Evolutionary conservation across 768 basidiomycete genomes (phyloP), one percentile per base, ranked within the genome.

Genomic region (Russula sp.): DNA sequence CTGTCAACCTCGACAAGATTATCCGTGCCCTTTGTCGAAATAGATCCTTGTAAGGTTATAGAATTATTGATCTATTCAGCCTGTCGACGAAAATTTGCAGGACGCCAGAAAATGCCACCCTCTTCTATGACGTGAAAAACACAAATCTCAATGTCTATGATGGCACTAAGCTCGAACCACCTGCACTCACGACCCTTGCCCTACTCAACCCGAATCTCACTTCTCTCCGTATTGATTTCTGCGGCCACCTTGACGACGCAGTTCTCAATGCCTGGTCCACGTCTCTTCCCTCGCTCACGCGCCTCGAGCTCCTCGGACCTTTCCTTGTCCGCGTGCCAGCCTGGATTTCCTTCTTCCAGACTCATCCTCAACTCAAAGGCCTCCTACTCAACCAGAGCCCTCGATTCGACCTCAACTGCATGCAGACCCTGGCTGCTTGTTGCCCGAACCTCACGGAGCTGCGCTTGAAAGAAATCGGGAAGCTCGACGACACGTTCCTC

Each of bases 381-480:
- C 90, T 98, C 74, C 78, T 88, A 45, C 84, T 99, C 69, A 87
- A 80, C 9, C 92, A 95, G 70, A 90, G 88, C 61, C 92, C 93
- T 8, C 84, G 93, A 5, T 94, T 98, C 73, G 85, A 93, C 71
- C 70, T 86, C 4, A 78, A 80, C 11, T 91, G 89, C 70, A 74
- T 89, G 60, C 70, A 77, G 13, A 71, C 80, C 0, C 81, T 97
- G 27, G 80, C 86, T 32, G 57, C 76, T 37, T 66, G 76, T 58
- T 83, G 80, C 57, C 76, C 81, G 27, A 79, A 81, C 54, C 76
- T 98, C 18, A 79, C 74, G n/a, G 84, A 86, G 53, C 81, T 99
- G 1, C 82, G 90, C 3, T 77, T 99, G 44, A 83, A 84, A 64
- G 91, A 95, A 70, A 73, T 98, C 37, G 92, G 88, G 7, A 75